Evolutionary conservation across 768 basidiomycete species (phyloP).

Genomic region (Harrya chromipes): DNA sequence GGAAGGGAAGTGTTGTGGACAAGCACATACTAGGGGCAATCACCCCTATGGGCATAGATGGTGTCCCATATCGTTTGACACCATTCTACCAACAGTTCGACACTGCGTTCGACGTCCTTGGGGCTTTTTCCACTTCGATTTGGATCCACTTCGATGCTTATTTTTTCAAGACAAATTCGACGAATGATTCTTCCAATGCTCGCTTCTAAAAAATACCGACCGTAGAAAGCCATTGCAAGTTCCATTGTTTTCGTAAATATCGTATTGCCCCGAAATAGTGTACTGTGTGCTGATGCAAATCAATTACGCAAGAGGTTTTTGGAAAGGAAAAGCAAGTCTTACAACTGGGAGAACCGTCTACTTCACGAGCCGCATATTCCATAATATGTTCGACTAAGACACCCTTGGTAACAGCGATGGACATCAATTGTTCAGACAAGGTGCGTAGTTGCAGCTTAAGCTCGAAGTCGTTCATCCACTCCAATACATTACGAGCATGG

Average conservation of each 20-base stretch:
- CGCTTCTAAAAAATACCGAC: constrained; percentile 74
- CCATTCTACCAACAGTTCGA: constrained; percentile 72
- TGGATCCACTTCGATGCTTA: constrained; percentile 83
- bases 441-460: constrained; percentile 63
- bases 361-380: constrained; percentile 65
- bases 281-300: constrained; percentile 60
- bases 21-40: constrained; percentile 69
- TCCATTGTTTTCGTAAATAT: constrained; percentile 75
- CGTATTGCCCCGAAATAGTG: constrained; percentile 69
- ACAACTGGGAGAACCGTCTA: constrained; percentile 68
- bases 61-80: constrained; percentile 77
- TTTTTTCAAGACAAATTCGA: constrained; percentile 64
- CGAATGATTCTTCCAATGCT: constrained; percentile 73
- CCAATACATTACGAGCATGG: constrained; percentile 64
- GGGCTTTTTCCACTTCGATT: constrained; percentile 56
- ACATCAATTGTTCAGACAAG: constrained; percentile 57
- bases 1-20: constrained; percentile 1
- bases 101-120: constrained; percentile 64
- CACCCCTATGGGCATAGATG: constrained; percentile 67
- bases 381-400: constrained; percentile 65
- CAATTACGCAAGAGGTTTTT: background rate
- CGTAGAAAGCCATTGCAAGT: constrained; percentile 76
- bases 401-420: constrained; percentile 66
- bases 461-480: constrained; percentile 74
- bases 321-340: constrained; percentile 23